phyloP scores from a whole-genome alignment of 495 filamentous ascomycete genomes.

The Lepraria neglecta region DNA sequence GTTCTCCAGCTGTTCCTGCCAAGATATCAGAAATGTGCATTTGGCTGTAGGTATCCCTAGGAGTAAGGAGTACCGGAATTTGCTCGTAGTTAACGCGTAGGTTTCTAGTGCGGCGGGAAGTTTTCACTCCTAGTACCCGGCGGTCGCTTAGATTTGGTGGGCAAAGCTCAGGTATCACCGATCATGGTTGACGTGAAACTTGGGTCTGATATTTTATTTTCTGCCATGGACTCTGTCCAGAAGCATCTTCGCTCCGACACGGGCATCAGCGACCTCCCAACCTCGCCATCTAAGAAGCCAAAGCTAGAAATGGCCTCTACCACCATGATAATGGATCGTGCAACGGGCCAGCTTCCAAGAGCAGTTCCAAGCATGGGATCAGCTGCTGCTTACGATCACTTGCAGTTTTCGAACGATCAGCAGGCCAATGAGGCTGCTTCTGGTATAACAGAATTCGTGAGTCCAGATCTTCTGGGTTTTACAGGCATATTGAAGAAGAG shows the following conservation, averaged over 20 bases:
- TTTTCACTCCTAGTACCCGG: constrained; percentile 7
- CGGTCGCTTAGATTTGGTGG: background rate
- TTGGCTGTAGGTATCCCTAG: no score
- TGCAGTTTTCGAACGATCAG: background rate
- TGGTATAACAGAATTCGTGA: constrained; percentile 53
- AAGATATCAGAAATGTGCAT: no score
- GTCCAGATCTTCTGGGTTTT: constrained; percentile 44
- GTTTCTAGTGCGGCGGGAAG: background rate
- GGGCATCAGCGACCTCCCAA: background rate
- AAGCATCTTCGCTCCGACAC: constrained; percentile 2
- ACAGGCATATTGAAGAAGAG: constrained; percentile 53
- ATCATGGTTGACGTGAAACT: background rate
- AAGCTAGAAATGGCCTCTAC: constrained; percentile 5
- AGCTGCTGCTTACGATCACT: background rate
- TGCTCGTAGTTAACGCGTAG: no score
- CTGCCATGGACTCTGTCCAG: background rate
- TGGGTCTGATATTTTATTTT: background rate
- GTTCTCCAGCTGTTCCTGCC: no score
- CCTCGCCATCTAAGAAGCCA: constrained; percentile 19
- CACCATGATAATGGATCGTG: background rate
- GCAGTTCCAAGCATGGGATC: background rate
- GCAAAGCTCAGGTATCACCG: background rate
- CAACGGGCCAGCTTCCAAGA: background rate
- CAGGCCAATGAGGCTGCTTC: constrained; percentile 43
- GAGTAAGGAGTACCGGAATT: no score